A percentile compares a stretch with the other conserved stretches of the same genome.
Evolutionary conservation across 305 asterid genomes (phyloP).

Genomic region (Caryopteris hybrid): DNA sequence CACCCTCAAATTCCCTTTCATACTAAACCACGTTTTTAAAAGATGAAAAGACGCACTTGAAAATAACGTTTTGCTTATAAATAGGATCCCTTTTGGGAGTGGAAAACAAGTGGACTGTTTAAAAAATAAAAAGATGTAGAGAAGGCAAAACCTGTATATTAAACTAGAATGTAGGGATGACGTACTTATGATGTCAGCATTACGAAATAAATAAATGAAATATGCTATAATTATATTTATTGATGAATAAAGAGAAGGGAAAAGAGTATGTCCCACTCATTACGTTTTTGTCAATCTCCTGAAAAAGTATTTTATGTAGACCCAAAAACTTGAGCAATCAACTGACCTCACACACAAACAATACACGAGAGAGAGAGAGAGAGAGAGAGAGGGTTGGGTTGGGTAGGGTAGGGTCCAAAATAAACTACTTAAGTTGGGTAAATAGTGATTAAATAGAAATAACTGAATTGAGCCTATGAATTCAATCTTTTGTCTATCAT

Average conservation of each 20-base stretch:
- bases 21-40: constrained; percentile 15
- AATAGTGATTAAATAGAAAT: too few species aligned
- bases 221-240: background rate
- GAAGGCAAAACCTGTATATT: constrained; percentile 1
- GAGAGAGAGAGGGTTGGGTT: too few species aligned
- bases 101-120: constrained; percentile 34
- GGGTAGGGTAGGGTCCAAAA: too few species aligned
- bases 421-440: too few species aligned
- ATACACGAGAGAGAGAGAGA: background rate
- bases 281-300: constrained; percentile 19
- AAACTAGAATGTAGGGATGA: constrained; percentile 25
- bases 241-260: background rate
- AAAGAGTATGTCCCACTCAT: constrained; percentile 4
- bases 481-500: too few species aligned
- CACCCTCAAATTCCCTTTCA: constrained; percentile 11
- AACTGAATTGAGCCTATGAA: too few species aligned
- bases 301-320: constrained; percentile 18
- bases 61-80: constrained; percentile 20
- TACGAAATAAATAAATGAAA: background rate
- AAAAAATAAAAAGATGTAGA: background rate
- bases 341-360: too few species aligned
- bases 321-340: background rate
- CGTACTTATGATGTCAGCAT: constrained; percentile 18
- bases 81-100: constrained; percentile 24
- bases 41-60: background rate